Evolutionary conservation across 2,329 filamentous ascomycete genomes (phyloP), one percentile per base, ranked within the genome.

Genomic region (Penicillium sp.): DNA sequence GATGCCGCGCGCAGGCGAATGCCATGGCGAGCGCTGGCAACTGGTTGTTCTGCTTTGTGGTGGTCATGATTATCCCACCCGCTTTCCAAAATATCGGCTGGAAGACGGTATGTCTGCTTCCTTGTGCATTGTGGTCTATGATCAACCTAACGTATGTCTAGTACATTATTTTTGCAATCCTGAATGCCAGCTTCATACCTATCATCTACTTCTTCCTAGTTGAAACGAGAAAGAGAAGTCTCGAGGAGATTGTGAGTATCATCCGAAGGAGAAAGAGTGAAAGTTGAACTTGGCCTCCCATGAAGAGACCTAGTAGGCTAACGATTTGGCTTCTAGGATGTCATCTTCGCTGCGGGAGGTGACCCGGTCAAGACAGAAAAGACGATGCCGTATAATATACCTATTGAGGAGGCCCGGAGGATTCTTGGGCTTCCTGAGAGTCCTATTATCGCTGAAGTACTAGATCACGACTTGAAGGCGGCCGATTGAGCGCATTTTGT

Each of bases 11-110:
- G 7, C 35, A 37, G 35, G 35, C 35, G 7, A 37, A 37, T 49
- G 49, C 55, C 22, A 46, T 57, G 55, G 52, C 55, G 21, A 57
- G 55, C n/a, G 55, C 55, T 26, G 53, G 49, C 46, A 50, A 57
- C 27, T 57, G 55, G 35, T 37, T 37, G 45, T 50, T 57, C 29
- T 57, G 55, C 27, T 57, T 57, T 49, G 55, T 57, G 16, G 55
- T 57, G 9, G 53, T 50, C n/a, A 57, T 57, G 55, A 57, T 57
- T n/a, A 57, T 50, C 3, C 49, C 55, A 14, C 49, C 53, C 21
- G 49, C 55, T 24, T 49, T 57, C 22, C 37, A 53, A 19, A 49
- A 44, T 6, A 59, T 59, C n/a, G 57, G 49, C 4, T 56, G 35
- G 35, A 37, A 37, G 35, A 37, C 35, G 35, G 35, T 37, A 51